These are phyloP conservation scores for Talinum fruticosum DNA, from an alignment of 148 eudicot genomes.

Conservation along the genomic window DNA sequence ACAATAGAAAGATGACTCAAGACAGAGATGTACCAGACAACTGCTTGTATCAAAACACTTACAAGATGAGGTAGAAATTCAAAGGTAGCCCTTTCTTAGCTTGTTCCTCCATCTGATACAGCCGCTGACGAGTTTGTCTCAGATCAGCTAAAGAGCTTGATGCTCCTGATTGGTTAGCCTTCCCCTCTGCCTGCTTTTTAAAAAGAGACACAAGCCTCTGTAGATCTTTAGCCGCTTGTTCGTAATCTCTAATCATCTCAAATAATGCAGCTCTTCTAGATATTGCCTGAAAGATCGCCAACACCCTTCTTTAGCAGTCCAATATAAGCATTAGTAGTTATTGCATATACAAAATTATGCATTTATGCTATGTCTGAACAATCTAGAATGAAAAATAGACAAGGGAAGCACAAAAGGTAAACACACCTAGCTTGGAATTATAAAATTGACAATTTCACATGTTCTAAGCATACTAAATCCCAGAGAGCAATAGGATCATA, in stretches of 20 bases:
- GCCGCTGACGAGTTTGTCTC: conserved; percentile 58
- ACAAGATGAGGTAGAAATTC: conserved; percentile 84
- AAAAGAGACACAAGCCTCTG: conserved; percentile 54
- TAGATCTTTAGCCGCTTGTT: conserved; percentile 78
- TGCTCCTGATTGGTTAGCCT: conserved; percentile 36
- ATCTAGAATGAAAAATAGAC: too few relatives aligned
- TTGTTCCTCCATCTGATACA: conserved; percentile 64
- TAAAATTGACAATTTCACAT: background rate
- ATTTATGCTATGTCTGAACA: background rate
- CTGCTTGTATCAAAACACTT: conserved; percentile 32
- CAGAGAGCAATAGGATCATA: background rate
- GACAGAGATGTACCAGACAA: background rate
- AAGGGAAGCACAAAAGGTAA: background rate
- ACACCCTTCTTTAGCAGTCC: background rate
- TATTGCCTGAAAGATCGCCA: conserved; percentile 52
- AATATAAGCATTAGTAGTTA: background rate
- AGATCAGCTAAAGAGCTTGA: conserved; percentile 48
- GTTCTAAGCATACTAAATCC: background rate
- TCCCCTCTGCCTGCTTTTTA: conserved; percentile 55
- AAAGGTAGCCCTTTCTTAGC: conserved; percentile 62
- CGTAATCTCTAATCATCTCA: conserved; percentile 94
- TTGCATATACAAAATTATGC: background rate
- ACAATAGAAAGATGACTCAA: background rate
- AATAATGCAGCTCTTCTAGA: conserved; percentile 81
- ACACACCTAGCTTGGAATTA: background rate